Evolutionary conservation across 2,329 filamentous ascomycete genomes (phyloP).

Genomic region (Biscogniauxia mediterranea): DNA sequence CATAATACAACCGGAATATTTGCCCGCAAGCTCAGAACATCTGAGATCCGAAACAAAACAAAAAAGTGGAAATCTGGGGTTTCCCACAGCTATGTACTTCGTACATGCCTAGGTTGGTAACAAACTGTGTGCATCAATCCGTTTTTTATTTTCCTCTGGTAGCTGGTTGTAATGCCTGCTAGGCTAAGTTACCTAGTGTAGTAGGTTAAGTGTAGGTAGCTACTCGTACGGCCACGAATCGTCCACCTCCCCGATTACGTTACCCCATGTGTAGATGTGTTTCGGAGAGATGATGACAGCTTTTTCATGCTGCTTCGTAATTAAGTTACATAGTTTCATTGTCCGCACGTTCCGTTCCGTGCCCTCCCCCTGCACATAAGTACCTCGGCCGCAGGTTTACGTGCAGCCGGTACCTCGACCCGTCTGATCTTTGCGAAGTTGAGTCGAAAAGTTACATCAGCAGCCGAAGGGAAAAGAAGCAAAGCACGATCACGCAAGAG

Average conservation of each 20-base stretch:
- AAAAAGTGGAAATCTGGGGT: background rate
- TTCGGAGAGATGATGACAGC: background rate
- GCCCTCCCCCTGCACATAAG: background rate
- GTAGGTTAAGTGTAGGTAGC: too few relatives aligned
- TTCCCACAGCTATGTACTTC: background rate
- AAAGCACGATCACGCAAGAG: constrained; percentile 17
- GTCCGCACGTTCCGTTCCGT: background rate
- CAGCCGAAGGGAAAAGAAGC: constrained; percentile 1
- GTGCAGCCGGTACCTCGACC: background rate
- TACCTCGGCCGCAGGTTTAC: background rate
- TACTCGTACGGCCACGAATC: background rate
- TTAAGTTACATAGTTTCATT: background rate
- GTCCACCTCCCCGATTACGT: background rate
- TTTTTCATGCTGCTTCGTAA: background rate
- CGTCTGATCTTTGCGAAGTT: background rate
- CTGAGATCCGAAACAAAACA: background rate
- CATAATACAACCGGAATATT: background rate
- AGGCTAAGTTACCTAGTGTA: too few relatives aligned
- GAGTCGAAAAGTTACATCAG: constrained; percentile 19
- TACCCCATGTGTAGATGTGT: background rate
- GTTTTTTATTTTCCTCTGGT: too few relatives aligned
- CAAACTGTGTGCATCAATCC: too few relatives aligned
- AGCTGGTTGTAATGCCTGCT: too few relatives aligned
- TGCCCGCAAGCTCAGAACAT: background rate
- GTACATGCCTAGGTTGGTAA: background rate